Base-by-base conservation (phyloP, 495 filamentous ascomycete species). In the Penicillium ucsense region DNA sequence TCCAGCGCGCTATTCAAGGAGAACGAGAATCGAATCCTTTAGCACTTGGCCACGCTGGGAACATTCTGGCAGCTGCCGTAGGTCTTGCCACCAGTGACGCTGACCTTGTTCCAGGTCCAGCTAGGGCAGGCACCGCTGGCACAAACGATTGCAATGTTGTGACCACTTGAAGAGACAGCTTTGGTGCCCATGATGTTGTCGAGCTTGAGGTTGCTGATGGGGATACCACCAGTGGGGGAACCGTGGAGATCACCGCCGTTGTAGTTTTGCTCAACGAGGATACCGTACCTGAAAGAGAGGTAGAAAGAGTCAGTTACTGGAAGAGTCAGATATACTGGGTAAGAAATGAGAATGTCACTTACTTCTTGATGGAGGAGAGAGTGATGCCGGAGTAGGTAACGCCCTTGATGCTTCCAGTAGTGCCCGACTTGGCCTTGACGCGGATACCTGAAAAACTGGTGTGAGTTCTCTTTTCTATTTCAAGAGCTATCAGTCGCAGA, bases 261-360 rank as follows among this genome's bases (percentile, higher is more conserved):
- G 46, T 83, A 84, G 59, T 82, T 76, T 60, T 84, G 81, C 63
- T 84, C 66, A 45, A 84, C 76, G 35, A 80, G 61, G 45, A 84
- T 77, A 37, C 80, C 81, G 55, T 82, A 81, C 3, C 57, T 62
- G 20, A 20, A 2, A 20, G 20, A 20, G 20, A 20, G 20, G 20
- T 20, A 20, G 20, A 20, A 2, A 20, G 20, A 20, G 20, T 20
- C 20, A 20, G 20, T 20, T 20, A 20, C 20, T n/a, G 20, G 34
- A 44, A 27, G 12, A 4, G 10, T n/a, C 2, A 36, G 12, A 4
- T 10, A 0, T 4, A 3, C 8, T 36, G 20, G 4, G 9, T 3
- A 11, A 2, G 11, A 3, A 3, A 8, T 38, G 0, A 6, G 20
- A 27, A 8, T 1, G 43, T 33, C 10, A 39, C 58, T 40, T 52